Conservation (phyloP, 805 yeast species). For the Allodekkera sacchari region DNA sequence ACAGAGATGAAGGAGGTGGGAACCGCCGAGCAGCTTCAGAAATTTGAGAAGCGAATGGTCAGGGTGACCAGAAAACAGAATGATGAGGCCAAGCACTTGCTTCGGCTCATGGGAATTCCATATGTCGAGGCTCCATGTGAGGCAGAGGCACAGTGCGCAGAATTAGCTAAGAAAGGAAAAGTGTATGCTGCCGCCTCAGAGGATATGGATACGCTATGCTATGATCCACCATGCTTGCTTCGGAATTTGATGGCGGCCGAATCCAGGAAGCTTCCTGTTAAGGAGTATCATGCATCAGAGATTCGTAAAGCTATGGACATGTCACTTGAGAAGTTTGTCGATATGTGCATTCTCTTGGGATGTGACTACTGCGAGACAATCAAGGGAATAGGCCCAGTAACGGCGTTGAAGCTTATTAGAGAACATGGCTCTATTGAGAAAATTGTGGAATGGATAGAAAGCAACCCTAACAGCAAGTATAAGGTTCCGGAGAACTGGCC, state of each 20-base stretch:
- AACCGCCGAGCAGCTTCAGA: conserved; percentile 64
- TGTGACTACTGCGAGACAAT: conserved; percentile 97
- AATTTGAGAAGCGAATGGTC: conserved; percentile 80
- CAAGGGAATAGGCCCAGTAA: conserved; percentile 92
- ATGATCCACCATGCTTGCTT: conserved; percentile 72
- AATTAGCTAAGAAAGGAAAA: conserved; percentile 77
- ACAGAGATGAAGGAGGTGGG: conserved; percentile 76
- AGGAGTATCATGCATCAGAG: conserved; percentile 61
- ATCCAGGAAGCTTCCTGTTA: conserved; percentile 85
- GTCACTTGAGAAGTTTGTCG: conserved; percentile 69
- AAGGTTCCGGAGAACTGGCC: conserved; percentile 96
- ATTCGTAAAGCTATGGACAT: conserved; percentile 75
- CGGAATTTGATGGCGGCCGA: conserved; percentile 93
- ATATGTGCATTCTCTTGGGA: conserved; percentile 86
- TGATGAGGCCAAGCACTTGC: conserved; percentile 80
- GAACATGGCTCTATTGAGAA: conserved; percentile 80
- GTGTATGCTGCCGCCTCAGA: conserved; percentile 97
- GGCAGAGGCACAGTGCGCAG: conserved; percentile 99
- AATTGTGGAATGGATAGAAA: conserved; percentile 56
- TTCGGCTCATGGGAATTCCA: conserved; percentile 92
- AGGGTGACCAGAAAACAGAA: conserved; percentile 85
- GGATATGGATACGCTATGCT: conserved; percentile 97
- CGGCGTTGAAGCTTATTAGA: conserved; percentile 80
- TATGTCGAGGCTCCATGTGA: conserved; percentile 92
- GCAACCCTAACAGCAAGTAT: conserved; percentile 53